Evolutionary conservation across 805 yeast genomes (phyloP), one percentile per base, ranked within the genome.

Genomic region (Pichia phayaonensis): DNA sequence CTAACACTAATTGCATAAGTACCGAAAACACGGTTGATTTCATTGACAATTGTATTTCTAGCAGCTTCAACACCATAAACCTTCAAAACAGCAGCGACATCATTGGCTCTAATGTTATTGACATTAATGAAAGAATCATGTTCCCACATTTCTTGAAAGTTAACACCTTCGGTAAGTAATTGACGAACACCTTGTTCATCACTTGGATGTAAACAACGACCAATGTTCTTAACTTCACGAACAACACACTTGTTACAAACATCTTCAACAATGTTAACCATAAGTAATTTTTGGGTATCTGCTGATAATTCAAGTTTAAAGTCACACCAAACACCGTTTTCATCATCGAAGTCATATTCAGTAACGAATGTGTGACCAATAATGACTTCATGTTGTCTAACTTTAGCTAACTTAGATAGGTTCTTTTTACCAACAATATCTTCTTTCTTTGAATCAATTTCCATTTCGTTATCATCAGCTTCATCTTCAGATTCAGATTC

Each of bases 41-140:
- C 99, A 62, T 88, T 84, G 29, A 90, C 98, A 73, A 94, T 87
- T 34, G 99, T 94, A 69, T 90, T 89, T 70, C 99, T 81, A 21
- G 99, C 99, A 45, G 99, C 99, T 72, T 95, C 99, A 48, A 92
- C 99, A 68, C 99, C 99, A 62, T 94, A 94, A 0, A 95, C 88
- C 58, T 75, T 79, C 61, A 95, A 75, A 3, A 94, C 96, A 18
- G 97, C 88, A 40, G 87, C 83, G 58, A 94, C 84, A 71, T 94
- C 99, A 75, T 94, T 94, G 10, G 97, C 90, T 1, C 86, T 77
- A 61, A 94, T 87, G 52, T 83, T 84, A 66, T 94, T 86, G 56
- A 92, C 96, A 61, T 90, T 86, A 58, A 94, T 79, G 69, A 94
- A 90, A 56, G 86, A 90, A 57, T 89, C 92, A 70, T 92, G 96